Evolutionary conservation across 2,329 filamentous ascomycete species (phyloP).

Genomic region (Fusarium coicis): DNA sequence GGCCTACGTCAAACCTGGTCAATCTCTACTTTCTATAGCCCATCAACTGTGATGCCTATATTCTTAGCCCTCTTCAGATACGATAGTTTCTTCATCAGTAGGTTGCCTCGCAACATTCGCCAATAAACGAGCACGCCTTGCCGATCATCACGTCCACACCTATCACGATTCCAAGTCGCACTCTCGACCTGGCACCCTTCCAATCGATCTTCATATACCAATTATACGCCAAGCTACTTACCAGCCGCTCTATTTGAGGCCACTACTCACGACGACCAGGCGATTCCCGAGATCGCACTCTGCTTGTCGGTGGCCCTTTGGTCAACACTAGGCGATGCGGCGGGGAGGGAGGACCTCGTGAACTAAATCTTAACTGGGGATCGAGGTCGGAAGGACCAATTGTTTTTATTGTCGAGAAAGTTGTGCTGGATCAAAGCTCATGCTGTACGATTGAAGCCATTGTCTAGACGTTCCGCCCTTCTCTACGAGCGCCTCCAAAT

Average conservation of each 20-base stretch:
- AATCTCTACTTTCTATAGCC: background rate
- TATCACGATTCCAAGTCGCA: conserved; percentile 4
- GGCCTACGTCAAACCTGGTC: background rate
- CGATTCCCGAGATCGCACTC: conserved; percentile 33
- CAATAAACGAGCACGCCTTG: background rate
- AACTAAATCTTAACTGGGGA: conserved; percentile 48
- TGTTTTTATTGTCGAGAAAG: conserved; percentile 9
- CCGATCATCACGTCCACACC: background rate
- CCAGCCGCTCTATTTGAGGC: background rate
- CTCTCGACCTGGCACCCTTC: background rate
- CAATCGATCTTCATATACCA: background rate
- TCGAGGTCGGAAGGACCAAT: conserved; percentile 46
- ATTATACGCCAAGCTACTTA: background rate
- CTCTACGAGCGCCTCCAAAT: conserved; percentile 12
- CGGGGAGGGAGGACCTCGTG: conserved; percentile 54
- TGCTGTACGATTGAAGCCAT: conserved; percentile 19
- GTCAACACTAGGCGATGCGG: conserved; percentile 57
- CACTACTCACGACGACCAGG: background rate
- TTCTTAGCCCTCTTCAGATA: background rate
- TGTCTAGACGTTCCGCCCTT: conserved; percentile 13
- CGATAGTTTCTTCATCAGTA: background rate
- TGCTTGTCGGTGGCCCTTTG: conserved; percentile 35
- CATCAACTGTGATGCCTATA: background rate
- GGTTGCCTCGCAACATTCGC: conserved; percentile 1
- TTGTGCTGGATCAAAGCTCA: conserved; percentile 16